These are phyloP conservation scores for Saccharomycopsis fermentans DNA, from an alignment of 805 yeast species.

Conservation along the genomic window DNA sequence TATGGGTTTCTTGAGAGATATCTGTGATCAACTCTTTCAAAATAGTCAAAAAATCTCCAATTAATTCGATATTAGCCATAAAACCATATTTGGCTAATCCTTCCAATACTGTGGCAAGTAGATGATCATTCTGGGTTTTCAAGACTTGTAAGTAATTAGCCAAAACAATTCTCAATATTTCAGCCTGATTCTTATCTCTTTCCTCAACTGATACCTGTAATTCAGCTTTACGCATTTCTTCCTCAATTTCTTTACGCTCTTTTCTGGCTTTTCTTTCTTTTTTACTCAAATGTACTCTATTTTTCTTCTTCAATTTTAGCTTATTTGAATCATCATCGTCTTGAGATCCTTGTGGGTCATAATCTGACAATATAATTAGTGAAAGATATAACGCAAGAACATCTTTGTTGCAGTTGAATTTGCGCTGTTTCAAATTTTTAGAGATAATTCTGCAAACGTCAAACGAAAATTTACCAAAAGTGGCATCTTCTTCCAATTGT, in stretches of 20 bases:
- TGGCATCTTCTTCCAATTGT: slow-evolving; percentile 69
- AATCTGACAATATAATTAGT: slow-evolving; percentile 49
- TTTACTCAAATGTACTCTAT: slow-evolving; percentile 84
- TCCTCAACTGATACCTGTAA: slow-evolving; percentile 80
- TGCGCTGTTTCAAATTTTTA: slow-evolving; percentile 62
- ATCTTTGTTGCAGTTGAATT: slow-evolving; percentile 74
- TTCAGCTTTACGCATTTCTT: slow-evolving; percentile 82
- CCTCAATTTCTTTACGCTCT: slow-evolving; percentile 79
- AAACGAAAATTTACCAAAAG: slow-evolving; percentile 62
- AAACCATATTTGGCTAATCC: slow-evolving; percentile 87
- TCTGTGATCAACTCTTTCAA: slow-evolving; percentile 68
- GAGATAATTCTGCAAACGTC: slow-evolving; percentile 61
- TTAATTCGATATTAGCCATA: slow-evolving; percentile 81
- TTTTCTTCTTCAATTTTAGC: slow-evolving; percentile 64
- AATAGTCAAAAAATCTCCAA: slow-evolving; percentile 89
- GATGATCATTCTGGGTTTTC: slow-evolving; percentile 46
- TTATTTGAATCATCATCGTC: slow-evolving; percentile 35
- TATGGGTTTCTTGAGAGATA: slow-evolving; percentile 34
- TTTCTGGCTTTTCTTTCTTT: slow-evolving; percentile 80
- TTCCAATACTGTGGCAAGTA: slow-evolving; percentile 83
- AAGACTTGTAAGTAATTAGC: slow-evolving; percentile 70
- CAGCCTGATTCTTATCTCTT: slow-evolving; percentile 76
- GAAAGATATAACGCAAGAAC: slow-evolving; percentile 28
- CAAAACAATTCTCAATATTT: slow-evolving; percentile 63
- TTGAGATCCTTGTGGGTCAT: slow-evolving; percentile 50